Percentiles rank a stretch among this genome's conserved stretches.
Conservation (phyloP, 1,284 basidiomycete genomes). For the Ustilago hordei region DNA sequence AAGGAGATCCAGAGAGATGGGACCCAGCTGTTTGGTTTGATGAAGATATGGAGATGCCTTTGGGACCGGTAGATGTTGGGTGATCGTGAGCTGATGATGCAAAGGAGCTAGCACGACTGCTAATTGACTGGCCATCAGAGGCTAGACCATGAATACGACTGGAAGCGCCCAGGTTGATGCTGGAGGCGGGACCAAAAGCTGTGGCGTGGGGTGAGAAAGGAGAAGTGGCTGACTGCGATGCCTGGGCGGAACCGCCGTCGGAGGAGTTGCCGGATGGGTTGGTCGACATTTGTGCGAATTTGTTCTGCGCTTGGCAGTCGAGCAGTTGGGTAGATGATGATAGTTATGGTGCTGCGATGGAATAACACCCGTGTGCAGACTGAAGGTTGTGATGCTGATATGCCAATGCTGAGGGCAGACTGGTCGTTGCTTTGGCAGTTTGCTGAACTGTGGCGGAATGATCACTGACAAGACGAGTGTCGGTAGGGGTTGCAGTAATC, state of each 20-base stretch:
- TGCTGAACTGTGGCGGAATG: no score
- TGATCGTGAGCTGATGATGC: conserved; percentile 32
- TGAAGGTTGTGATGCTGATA: no score
- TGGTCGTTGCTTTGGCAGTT: no score
- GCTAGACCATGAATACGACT: conserved; percentile 15
- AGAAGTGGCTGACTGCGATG: conserved; percentile 12
- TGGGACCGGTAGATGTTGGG: conserved; percentile 1
- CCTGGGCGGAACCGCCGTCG: conserved; percentile 15
- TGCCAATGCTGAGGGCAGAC: no score
- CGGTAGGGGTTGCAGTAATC: no score
- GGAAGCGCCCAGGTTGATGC: conserved; percentile 7
- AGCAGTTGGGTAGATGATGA: no score
- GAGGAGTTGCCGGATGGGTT: conserved; percentile 16
- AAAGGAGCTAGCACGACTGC: conserved; percentile 40
- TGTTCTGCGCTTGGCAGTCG: no score
- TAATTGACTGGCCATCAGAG: conserved; percentile 24
- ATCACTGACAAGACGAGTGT: no score
- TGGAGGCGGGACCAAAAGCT: conserved; percentile 17
- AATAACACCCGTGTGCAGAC: no score
- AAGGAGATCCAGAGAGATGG: conserved; percentile 6
- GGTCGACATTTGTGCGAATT: conserved; percentile 18
- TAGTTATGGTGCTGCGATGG: no score
- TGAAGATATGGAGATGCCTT: conserved; percentile 6
- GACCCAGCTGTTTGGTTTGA: not conserved
- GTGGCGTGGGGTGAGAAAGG: conserved; percentile 38